phyloP scores from a whole-genome alignment of 331 rosid genomes.

The Quercus tomentella region DNA sequence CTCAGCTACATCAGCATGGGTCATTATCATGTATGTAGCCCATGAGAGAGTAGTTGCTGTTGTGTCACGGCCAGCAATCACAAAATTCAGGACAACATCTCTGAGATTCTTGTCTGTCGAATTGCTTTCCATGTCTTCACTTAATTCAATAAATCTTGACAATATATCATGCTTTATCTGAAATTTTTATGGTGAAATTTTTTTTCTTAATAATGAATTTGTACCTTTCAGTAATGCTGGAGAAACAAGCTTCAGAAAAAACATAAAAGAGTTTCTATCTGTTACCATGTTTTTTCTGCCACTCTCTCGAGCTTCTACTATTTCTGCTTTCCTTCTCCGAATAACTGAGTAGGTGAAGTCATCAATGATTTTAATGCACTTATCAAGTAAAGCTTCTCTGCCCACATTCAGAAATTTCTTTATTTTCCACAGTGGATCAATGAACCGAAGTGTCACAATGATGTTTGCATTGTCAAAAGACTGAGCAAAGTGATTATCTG shows the following conservation, averaged over 20 bases:
- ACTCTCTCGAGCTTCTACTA: conserved; percentile 38
- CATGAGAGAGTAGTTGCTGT: conserved; percentile 92
- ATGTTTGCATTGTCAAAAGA: conserved; percentile 88
- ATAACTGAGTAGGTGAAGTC: conserved; percentile 83
- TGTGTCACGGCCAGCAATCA: conserved; percentile 92
- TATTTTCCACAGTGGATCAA: conserved; percentile 79
- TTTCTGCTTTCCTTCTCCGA: conserved; percentile 70
- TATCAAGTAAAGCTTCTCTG: conserved; percentile 78
- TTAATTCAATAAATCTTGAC: conserved; percentile 82
- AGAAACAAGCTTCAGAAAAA: background rate
- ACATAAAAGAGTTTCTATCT: background rate
- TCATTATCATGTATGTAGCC: conserved; percentile 80
- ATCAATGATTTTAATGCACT: conserved; percentile 67
- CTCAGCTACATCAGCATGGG: conserved; percentile 60
- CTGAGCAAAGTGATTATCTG: conserved; percentile 67
- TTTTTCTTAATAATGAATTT: background rate
- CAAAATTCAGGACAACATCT: conserved; percentile 84
- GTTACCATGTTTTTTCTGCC: conserved; percentile 46
- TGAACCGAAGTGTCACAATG: conserved; percentile 83
- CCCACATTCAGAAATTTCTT: conserved; percentile 69
- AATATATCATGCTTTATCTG: conserved; percentile 85
- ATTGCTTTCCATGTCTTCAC: conserved; percentile 41
- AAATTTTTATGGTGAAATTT: background rate
- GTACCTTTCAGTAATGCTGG: background rate
- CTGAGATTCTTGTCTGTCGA: conserved; percentile 73